Percentiles rank a stretch among this genome's conserved stretches.
These are phyloP conservation scores for Pythium chondricola DNA, from an alignment of 352 stramenopile species.

Conservation along the genomic window DNA sequence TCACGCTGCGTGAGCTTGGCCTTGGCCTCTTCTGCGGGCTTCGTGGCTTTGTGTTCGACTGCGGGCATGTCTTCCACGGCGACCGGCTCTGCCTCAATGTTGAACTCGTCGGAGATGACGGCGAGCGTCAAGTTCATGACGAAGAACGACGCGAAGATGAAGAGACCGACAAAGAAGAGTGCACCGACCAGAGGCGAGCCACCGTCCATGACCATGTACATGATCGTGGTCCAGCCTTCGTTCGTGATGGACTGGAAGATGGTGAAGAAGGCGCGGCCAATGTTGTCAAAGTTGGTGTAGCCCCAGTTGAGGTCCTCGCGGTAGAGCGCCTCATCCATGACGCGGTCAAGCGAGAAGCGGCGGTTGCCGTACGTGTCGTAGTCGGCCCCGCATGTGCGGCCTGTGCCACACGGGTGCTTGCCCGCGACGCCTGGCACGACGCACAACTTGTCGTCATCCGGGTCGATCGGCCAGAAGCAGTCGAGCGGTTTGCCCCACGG, in stretches of 20 bases:
- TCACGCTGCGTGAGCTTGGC: constrained; percentile 23
- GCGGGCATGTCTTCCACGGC: constrained; percentile 8
- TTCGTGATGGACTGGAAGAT: constrained; percentile 93
- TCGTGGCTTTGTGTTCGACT: constrained; percentile 31
- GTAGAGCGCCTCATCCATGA: constrained; percentile 57
- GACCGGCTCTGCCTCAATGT: constrained; percentile 43
- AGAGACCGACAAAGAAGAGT: constrained; percentile 87
- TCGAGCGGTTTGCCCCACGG: constrained; percentile 57
- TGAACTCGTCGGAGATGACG: constrained; percentile 90
- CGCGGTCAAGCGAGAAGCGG: constrained; percentile 41
- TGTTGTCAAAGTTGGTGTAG: constrained; percentile 93
- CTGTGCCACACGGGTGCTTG: constrained; percentile 39
- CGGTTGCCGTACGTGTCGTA: constrained; percentile 65
- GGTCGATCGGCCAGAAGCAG: constrained; percentile 92
- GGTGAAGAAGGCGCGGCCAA: constrained; percentile 84
- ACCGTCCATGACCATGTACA: constrained; percentile 84
- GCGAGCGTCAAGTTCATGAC: constrained; percentile 91
- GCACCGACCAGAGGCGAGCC: constrained; percentile 48
- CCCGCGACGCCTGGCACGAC: constrained; percentile 28
- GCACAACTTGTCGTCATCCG: constrained; percentile 71
- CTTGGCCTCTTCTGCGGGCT: constrained; percentile 24
- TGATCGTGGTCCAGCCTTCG: constrained; percentile 91
- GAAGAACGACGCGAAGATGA: constrained; percentile 91
- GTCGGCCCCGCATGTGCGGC: constrained; percentile 52
- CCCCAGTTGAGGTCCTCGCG: constrained; percentile 72